phyloP scores from a whole-genome alignment of 2,329 filamentous ascomycete genomes.

The Aspergillus fumigatiaffinis region DNA sequence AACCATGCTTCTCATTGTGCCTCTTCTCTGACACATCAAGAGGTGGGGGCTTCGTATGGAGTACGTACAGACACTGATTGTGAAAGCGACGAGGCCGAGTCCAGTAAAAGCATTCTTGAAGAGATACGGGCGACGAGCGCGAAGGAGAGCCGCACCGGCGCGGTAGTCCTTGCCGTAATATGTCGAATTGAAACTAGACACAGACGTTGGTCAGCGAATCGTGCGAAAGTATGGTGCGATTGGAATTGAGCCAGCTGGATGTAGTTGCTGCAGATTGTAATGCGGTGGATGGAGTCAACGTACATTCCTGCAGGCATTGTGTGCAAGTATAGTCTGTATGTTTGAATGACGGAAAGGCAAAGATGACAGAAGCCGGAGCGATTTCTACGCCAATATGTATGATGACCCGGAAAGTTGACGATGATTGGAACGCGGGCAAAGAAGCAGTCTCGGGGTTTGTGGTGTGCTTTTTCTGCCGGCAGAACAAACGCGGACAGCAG shows the following conservation, averaged over 20 bases:
- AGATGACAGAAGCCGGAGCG: background rate
- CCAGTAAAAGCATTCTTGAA: slow-evolving; percentile 85
- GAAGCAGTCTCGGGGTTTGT: background rate
- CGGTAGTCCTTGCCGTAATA: slow-evolving; percentile 90
- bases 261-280: background rate
- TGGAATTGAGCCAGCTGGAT: slow-evolving; percentile 1
- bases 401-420: background rate
- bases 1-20: background rate
- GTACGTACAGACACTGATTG: slow-evolving; percentile 85
- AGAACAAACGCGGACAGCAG: background rate
- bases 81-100: slow-evolving; percentile 67
- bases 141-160: slow-evolving; percentile 82
- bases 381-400: background rate
- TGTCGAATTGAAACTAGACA: slow-evolving; percentile 61
- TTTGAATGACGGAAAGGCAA: background rate
- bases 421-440: background rate
- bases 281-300: background rate
- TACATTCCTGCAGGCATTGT: slow-evolving; percentile 23
- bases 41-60: background rate
- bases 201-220: background rate
- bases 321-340: background rate
- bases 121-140: slow-evolving; percentile 86
- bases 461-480: background rate
- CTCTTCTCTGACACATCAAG: background rate
- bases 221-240: background rate